These are phyloP conservation scores for Excoecaria agallocha DNA, from an alignment of 345 rosid genomes.

Conservation along the genomic window DNA sequence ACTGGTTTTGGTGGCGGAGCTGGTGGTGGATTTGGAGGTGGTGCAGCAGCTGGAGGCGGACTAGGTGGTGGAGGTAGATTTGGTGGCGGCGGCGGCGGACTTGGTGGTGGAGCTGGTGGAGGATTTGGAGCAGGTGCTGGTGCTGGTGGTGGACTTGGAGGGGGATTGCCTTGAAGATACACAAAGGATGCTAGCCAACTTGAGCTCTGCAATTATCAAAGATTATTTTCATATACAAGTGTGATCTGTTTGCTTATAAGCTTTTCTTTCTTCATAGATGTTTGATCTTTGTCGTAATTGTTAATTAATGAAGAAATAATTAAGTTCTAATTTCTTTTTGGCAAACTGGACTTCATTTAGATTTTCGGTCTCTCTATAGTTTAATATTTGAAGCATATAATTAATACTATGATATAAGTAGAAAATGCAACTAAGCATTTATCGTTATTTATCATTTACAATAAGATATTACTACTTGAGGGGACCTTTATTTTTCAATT, in stretches of 20 bases:
- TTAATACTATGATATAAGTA: too few relatives aligned
- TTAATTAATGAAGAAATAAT: background rate
- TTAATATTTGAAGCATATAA: too few relatives aligned
- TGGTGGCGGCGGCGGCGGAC: background rate
- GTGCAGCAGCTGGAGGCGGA: conserved; percentile 6
- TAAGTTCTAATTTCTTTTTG: too few relatives aligned
- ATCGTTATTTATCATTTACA: too few relatives aligned
- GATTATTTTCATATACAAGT: background rate
- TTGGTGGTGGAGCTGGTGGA: conserved; percentile 11
- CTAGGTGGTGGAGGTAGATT: background rate
- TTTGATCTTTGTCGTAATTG: background rate
- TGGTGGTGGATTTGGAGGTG: conserved; percentile 12
- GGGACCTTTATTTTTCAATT: too few relatives aligned
- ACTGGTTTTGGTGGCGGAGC: conserved; percentile 13
- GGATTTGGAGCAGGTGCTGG: conserved; percentile 12
- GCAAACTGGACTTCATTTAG: too few relatives aligned
- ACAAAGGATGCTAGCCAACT: background rate
- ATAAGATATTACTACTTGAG: too few relatives aligned
- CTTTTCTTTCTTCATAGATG: background rate
- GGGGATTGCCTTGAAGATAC: conserved; percentile 7
- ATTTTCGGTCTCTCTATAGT: too few relatives aligned
- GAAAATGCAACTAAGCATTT: too few relatives aligned
- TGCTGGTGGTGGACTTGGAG: conserved; percentile 12
- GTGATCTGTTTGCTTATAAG: background rate
- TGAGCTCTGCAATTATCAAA: background rate